Evolutionary conservation across 345 rosid genomes (phyloP), one percentile per base, ranked within the genome.

Genomic region (Hibiscus syriacus): DNA sequence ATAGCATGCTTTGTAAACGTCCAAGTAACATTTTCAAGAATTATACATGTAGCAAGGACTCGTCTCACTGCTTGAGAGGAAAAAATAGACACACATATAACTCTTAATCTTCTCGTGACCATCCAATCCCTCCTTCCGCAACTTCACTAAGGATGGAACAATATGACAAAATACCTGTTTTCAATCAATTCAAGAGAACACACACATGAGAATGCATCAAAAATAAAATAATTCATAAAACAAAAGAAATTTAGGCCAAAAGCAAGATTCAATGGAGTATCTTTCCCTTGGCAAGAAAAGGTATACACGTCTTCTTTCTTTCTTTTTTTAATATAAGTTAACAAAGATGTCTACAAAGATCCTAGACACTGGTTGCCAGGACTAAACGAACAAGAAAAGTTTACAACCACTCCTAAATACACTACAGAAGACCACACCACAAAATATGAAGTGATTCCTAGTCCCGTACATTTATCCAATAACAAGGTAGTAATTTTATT

Each of bases 51-150:
- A 73, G 79, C 77, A 77, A 80, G 79, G 81, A 71, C 76, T 82
- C 52, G 66, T 88, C 85, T 85, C 85, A 81, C 89, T 74, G 86
- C 87, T 79, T 78, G 83, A 92, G 85, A 82, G 70, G 79, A 71
- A 83, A 76, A 79, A 83, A 80, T 80, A 88, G 77, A 90, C 98
- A 87, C 87, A 93, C 98, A 93, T 93, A 85, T 90, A 90, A 82
- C 97, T 84, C 93, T 93, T 93, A 75, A 93, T 90, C 91, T 87
- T 90, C 88, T 93, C 97, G 1, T 87, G 85, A 54, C 90, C 98
- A 80, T 90, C 98, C 76, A 93, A 84, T 77, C 98, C 98, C 89
- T 93, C 97, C 78, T 93, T 90, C 67, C 97, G 80, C 76, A 90
- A 84, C 86, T 87, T 89, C 81, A 89, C 96, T 68, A 90, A 84